These are phyloP conservation scores for Volvariella surrecta DNA, from an alignment of 1,284 basidiomycete genomes.

Conservation along the genomic window DNA sequence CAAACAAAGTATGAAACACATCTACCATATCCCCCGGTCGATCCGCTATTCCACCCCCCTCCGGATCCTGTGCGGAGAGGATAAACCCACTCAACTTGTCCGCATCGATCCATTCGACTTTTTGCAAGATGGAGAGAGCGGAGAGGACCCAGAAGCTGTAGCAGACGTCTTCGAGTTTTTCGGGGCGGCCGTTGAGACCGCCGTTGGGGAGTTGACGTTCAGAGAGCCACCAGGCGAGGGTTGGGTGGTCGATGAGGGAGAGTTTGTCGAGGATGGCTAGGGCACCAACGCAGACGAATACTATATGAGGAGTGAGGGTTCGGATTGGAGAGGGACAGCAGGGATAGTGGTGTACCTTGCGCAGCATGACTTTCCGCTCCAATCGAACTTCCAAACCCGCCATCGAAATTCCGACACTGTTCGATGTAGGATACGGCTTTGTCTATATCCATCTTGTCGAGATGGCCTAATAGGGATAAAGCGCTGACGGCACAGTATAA, in stretches of 20 bases:
- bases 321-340: background rate
- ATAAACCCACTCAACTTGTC: constrained; percentile 82
- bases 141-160: constrained; percentile 98
- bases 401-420: constrained; percentile 89
- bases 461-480: constrained; percentile 72
- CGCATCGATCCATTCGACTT: constrained; percentile 85
- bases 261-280: constrained; percentile 82
- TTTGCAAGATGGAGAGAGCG: constrained; percentile 77
- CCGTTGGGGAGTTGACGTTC: constrained; percentile 92
- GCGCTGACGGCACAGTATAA: constrained; percentile 80
- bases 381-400: constrained; percentile 79
- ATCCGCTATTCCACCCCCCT: constrained; percentile 91
- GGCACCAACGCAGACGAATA: constrained; percentile 85
- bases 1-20: constrained; percentile 95
- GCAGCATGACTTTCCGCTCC: constrained; percentile 92
- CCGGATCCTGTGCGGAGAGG: constrained; percentile 85
- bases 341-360: constrained; percentile 53
- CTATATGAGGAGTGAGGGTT: constrained; percentile 30
- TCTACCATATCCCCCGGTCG: constrained; percentile 90
- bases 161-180: constrained; percentile 98
- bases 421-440: constrained; percentile 69
- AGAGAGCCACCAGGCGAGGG: constrained; percentile 85
- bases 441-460: constrained; percentile 55
- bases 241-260: constrained; percentile 69
- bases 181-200: constrained; percentile 91